Evolutionary conservation across 331 rosid species (phyloP).

Genomic region (Acacia concinna): DNA sequence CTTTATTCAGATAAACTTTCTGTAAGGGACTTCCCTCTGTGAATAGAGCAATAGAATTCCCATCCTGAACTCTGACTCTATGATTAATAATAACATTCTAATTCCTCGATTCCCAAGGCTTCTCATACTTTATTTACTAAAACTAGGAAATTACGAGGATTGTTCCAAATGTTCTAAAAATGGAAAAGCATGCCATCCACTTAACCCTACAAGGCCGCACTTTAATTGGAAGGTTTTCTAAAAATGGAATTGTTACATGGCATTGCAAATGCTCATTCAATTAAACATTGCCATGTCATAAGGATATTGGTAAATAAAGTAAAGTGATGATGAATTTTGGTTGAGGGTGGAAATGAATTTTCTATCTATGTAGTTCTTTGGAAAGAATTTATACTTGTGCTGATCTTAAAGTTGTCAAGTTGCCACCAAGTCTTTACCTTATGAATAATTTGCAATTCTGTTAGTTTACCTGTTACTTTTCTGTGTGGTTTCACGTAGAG

Average conservation of each 20-base stretch:
- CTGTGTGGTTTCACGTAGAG: not conserved
- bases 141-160: not conserved
- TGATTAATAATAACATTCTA: not conserved
- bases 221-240: not conserved
- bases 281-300: not conserved
- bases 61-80: not conserved
- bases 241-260: not conserved
- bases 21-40: not conserved
- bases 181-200: not conserved
- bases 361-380: slow-evolving; percentile 15
- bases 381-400: not conserved
- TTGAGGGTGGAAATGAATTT: slow-evolving; percentile 13
- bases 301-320: not conserved
- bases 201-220: not conserved
- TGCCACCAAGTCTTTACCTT: not conserved
- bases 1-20: not conserved
- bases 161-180: not conserved
- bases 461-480: not conserved
- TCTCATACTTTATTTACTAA: not conserved
- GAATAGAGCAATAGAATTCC: not conserved
- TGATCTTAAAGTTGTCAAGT: not conserved
- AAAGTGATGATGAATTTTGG: not conserved
- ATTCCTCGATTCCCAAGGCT: not conserved
- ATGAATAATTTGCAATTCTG: not conserved
- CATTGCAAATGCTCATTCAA: slow-evolving; percentile 22